These are phyloP conservation scores for Brassica nigra DNA, from an alignment of 345 rosid species.

Conservation along the genomic window DNA sequence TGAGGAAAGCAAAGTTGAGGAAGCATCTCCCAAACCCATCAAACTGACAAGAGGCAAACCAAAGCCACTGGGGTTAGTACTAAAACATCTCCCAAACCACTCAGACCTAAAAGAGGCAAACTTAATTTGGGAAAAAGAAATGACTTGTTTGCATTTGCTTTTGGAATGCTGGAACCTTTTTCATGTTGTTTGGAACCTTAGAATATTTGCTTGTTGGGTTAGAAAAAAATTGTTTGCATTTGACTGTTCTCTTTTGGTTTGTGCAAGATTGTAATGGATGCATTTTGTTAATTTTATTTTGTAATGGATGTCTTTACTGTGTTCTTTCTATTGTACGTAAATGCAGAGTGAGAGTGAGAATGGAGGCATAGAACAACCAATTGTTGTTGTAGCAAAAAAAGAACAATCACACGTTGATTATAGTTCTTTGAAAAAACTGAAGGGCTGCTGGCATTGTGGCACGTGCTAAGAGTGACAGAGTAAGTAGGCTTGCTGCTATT, in stretches of 20 bases:
- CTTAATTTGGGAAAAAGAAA: not conserved
- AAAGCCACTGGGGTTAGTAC: not conserved
- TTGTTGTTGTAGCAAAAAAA: not conserved
- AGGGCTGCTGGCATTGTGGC: not conserved
- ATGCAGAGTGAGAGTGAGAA: not conserved
- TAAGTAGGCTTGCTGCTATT: not conserved
- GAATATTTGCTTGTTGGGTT: not conserved
- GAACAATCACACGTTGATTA: not conserved
- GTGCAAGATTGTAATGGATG: not conserved
- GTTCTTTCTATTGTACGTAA: not conserved
- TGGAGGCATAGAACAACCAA: not conserved
- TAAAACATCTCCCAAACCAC: not conserved
- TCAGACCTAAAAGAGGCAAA: not conserved
- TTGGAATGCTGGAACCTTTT: too few relatives aligned
- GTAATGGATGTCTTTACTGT: not conserved
- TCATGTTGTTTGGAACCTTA: not conserved
- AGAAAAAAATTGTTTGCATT: not conserved
- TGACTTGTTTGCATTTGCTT: not conserved
- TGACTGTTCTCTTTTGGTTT: not conserved
- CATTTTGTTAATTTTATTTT: too few relatives aligned
- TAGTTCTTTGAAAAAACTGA: not conserved
- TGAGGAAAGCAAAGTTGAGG: not conserved
- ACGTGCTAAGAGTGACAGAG: not conserved
- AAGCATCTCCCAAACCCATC: not conserved
- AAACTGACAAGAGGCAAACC: not conserved